phyloP scores from a whole-genome alignment of 257 asterid genomes.

The Penstemon eatonii region DNA sequence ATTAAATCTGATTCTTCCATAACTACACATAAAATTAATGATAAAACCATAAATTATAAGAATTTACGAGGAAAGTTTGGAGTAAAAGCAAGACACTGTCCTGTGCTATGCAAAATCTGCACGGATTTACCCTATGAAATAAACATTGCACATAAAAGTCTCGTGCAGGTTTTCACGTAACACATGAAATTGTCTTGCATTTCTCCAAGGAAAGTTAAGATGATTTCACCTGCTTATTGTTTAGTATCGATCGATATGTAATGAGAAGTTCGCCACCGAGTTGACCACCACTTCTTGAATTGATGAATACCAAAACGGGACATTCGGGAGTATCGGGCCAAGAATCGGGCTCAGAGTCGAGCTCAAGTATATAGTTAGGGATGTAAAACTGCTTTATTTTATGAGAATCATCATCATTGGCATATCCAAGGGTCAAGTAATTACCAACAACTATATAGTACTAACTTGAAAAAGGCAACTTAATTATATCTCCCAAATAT shows the following conservation, averaged over 20 bases:
- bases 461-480: too few species aligned
- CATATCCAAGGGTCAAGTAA: too few species aligned
- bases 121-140: neutral
- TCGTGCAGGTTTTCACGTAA: neutral
- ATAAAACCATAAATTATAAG: too few species aligned
- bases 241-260: constrained; percentile 65
- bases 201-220: neutral
- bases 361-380: constrained; percentile 58
- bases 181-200: neutral
- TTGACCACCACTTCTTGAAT: constrained; percentile 94
- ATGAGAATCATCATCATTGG: too few species aligned
- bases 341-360: constrained; percentile 32
- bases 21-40: too few species aligned
- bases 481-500: too few species aligned
- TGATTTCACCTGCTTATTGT: constrained; percentile 64
- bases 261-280: constrained; percentile 84
- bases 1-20: neutral
- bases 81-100: too few species aligned
- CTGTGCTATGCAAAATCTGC: neutral
- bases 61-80: too few species aligned
- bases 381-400: constrained; percentile 48
- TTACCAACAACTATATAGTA: too few species aligned
- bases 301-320: constrained; percentile 86
- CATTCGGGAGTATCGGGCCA: constrained; percentile 47
- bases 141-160: neutral